These are phyloP conservation scores for Microthlaspi erraticum DNA, from an alignment of 345 rosid genomes.

Conservation along the genomic window DNA sequence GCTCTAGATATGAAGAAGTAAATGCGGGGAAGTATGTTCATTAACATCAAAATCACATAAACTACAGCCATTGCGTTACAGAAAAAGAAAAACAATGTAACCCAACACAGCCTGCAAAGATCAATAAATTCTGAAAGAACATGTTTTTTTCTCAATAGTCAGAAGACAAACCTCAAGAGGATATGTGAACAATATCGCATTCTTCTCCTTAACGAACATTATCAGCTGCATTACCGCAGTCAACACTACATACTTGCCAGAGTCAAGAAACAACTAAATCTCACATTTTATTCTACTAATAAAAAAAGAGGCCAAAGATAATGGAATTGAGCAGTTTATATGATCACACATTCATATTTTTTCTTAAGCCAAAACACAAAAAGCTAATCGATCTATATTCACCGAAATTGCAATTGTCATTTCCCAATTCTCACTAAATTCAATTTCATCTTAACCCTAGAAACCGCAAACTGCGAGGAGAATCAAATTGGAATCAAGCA, in stretches of 20 bases:
- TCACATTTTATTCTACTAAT: neutral
- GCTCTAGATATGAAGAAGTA: neutral
- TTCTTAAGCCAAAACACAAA: neutral
- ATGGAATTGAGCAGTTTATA: neutral
- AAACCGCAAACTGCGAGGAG: too few relatives aligned
- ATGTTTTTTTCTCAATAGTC: neutral
- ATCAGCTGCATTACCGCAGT: conserved; percentile 82
- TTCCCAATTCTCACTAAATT: neutral
- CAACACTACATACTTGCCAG: conserved; percentile 84
- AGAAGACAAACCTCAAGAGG: conserved; percentile 64
- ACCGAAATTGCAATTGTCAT: neutral
- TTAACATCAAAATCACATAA: neutral
- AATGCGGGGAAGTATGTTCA: neutral
- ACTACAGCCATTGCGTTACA: neutral
- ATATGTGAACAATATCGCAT: conserved; percentile 77
- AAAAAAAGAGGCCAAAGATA: neutral
- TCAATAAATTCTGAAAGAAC: neutral
- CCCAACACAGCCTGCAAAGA: neutral
- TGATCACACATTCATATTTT: neutral
- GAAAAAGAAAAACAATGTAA: conserved; percentile 6
- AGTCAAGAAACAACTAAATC: conserved; percentile 58
- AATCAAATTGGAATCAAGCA: neutral
- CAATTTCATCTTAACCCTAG: neutral
- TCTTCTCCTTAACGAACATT: conserved; percentile 75
- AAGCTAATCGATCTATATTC: neutral